phyloP scores from a whole-genome alignment of 1,139 yeast genomes.

The Saccharomyces hybrid region DNA sequence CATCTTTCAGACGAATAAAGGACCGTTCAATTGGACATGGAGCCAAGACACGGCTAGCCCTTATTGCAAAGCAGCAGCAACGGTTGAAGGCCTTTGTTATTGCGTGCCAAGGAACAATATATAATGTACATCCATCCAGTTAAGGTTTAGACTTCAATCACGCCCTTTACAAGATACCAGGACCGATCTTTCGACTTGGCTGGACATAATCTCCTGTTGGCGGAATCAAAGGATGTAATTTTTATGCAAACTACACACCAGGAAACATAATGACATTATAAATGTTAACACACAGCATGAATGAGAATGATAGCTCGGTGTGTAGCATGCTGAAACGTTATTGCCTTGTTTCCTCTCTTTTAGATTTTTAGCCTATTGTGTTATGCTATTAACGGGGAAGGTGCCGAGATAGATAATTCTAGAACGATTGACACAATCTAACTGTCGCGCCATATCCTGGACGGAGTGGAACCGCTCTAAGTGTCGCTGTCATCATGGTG shows the following conservation, averaged over 20 bases:
- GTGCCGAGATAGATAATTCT: neutral
- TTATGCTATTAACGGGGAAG: neutral
- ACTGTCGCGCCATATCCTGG: neutral
- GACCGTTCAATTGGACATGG: neutral
- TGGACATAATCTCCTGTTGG: neutral
- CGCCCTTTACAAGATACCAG: neutral
- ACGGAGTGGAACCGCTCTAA: neutral
- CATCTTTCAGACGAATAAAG: neutral
- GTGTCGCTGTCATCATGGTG: neutral
- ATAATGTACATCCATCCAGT: neutral
- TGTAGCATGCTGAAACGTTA: neutral
- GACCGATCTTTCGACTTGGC: neutral
- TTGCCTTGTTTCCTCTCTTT: neutral
- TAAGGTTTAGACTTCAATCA: neutral
- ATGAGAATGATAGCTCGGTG: neutral
- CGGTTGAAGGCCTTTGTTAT: neutral
- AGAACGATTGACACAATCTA: neutral
- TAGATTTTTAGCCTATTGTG: neutral
- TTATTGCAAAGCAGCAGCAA: neutral
- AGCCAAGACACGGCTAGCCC: neutral
- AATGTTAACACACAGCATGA: neutral
- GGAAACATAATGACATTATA: neutral
- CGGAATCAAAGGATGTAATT: neutral
- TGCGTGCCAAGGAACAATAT: neutral
- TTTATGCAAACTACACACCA: neutral